Base-by-base conservation (phyloP, 2,329 filamentous ascomycete species). In the Phaeoacremonium minimum region DNA sequence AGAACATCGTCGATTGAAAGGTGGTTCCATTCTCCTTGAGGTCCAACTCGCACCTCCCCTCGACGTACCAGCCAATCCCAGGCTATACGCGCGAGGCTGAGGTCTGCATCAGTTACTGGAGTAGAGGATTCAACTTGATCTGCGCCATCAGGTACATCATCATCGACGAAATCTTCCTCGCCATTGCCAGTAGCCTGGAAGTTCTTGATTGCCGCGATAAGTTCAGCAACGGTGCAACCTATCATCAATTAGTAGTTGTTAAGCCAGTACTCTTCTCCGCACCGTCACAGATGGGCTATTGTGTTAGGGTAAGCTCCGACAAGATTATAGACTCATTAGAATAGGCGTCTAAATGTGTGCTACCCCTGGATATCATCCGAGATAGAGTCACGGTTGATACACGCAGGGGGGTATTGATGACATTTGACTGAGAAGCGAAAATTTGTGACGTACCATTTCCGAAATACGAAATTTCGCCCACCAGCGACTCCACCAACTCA, bases 381-480 rank as follows among this genome's bases (percentile, higher is more conserved):
- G n/a, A n/a, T n/a, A n/a, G n/a, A n/a, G n/a, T n/a, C n/a, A n/a
- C n/a, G n/a, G n/a, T n/a, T n/a, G n/a, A n/a, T n/a, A n/a, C n/a
- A n/a, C n/a, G n/a, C n/a, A n/a, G n/a, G n/a, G n/a, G n/a, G n/a
- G n/a, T n/a, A n/a, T n/a, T n/a, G n/a, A n/a, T n/a, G n/a, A n/a
- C n/a, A n/a, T n/a, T n/a, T n/a, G n/a, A n/a, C n/a, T n/a, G n/a
- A n/a, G n/a, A n/a, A n/a, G n/a, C n/a, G n/a, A 4, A 32, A 28
- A 18, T 17, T 7, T 7, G 11, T 17, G 22, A 56, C 65, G 50
- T 41, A 69, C 66, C 65, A 36, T 61, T 55, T 20, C 66, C 65
- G 22, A 59, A 61, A 47, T 66, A 67, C 14, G 64, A 64, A 29
- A 66, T 64, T 52, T 69, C 63, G 2, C 53, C 57, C 38, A 69